A percentile compares a stretch with the other conserved stretches of the same genome.
These are phyloP conservation scores for Mycocentrospora acerina DNA, from an alignment of 2,329 filamentous ascomycete species.

Conservation along the genomic window DNA sequence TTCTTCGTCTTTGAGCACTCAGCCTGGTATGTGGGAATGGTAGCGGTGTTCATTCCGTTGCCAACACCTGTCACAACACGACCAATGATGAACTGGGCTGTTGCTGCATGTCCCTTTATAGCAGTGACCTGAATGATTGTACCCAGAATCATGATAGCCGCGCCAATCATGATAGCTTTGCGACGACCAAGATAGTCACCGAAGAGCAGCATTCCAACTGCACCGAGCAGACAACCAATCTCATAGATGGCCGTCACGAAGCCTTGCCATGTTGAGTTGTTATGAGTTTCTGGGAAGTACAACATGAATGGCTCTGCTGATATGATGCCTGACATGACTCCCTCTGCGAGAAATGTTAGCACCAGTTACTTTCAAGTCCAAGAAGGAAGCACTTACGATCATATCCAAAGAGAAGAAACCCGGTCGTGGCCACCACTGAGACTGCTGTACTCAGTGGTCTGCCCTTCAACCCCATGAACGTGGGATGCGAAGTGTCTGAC, in stretches of 20 bases:
- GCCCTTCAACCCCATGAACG: constrained; percentile 33
- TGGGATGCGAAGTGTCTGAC: constrained; percentile 20
- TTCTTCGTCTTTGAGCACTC: constrained; percentile 58
- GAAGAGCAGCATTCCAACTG: constrained; percentile 40
- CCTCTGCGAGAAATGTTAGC: constrained; percentile 21
- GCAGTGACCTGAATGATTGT: constrained; percentile 44
- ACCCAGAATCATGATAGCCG: constrained; percentile 46
- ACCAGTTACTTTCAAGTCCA: not conserved
- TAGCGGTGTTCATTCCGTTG: constrained; percentile 59
- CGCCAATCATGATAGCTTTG: constrained; percentile 46
- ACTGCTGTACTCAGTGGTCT: constrained; percentile 28
- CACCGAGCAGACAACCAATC: constrained; percentile 50
- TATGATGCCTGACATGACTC: constrained; percentile 43
- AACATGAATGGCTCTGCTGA: constrained; percentile 35
- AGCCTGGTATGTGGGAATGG: constrained; percentile 57
- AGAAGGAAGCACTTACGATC: constrained; percentile 22
- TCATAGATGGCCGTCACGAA: constrained; percentile 57
- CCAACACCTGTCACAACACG: constrained; percentile 56
- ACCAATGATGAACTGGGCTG: constrained; percentile 56
- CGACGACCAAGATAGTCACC: constrained; percentile 48
- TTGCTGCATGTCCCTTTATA: constrained; percentile 35
- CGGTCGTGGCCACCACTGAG: constrained; percentile 33
- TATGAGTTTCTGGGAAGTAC: constrained; percentile 43
- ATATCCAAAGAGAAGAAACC: constrained; percentile 37
- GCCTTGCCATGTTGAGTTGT: constrained; percentile 52